Evolutionary conservation across 1,284 basidiomycete species (phyloP), one percentile per base, ranked within the genome.

Genomic region (Wolfiporia cocos): DNA sequence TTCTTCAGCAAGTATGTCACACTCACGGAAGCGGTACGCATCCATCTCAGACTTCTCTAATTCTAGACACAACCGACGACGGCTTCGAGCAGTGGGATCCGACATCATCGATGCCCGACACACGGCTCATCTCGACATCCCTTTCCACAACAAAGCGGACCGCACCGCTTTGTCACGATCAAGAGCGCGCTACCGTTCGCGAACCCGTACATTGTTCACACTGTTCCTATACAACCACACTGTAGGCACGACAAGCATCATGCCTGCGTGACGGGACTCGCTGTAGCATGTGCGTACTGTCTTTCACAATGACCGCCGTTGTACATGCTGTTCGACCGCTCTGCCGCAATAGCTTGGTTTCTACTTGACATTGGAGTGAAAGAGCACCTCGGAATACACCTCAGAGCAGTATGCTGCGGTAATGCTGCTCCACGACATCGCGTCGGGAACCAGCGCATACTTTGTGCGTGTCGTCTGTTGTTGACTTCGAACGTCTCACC

Each of bases 361-460:
- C 41, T 45, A 44, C 7, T 44, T 35, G n/a, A 37, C 29, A 1
- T 58, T 68, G 67, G 49, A 62, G 21, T 75, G 63, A 62, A 70
- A 77, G 48, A 65, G 65, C 9, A 71, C 68, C 2, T 41, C 56
- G 0, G 57, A 48, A n/a, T 65, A 72, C 29, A 67, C 69, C 34
- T 42, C 52, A 29, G 47, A 49, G 1, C 45, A 54, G 11, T 76
- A 74, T 49, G 39, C 53, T n/a, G 47, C 49, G 5, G 60, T 65
- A 4, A 65, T 58, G 37, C 53, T 59, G 43, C 56, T 76, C 54
- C 58, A 71, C 26, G 63, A 59, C 34, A 62, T 77, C 34, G 68
- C 74, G 3, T 71, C 71, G 0, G 67, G 66, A 41, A 70, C 68
- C 40, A 65, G 65, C 1, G 72, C 74, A n/a, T 77, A 78, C 50